A percentile compares a stretch with the other conserved stretches of the same genome.
phyloP scores from a whole-genome alignment of 768 basidiomycete species.

The Naganishia onofrii region DNA sequence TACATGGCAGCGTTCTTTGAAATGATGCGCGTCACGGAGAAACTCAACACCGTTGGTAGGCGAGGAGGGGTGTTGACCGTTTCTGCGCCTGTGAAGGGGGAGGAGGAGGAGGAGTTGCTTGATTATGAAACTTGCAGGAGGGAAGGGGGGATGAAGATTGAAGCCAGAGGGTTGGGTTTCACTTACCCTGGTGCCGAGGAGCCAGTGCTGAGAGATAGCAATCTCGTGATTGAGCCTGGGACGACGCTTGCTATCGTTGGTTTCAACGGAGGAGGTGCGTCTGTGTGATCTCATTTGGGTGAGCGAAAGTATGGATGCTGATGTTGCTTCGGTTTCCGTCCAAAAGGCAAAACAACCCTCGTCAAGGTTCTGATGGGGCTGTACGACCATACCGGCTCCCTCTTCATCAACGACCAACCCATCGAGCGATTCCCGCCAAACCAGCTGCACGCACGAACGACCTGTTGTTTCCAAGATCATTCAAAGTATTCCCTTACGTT shows the following conservation, averaged over 20 bases:
- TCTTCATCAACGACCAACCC: conserved; percentile 69
- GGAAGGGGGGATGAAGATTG: conserved; percentile 65
- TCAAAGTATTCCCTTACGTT: conserved; percentile 74
- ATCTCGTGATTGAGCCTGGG: conserved; percentile 67
- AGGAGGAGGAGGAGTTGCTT: conserved; percentile 54
- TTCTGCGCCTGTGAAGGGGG: conserved; percentile 54
- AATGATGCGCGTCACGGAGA: conserved; percentile 60
- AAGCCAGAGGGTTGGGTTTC: conserved; percentile 66
- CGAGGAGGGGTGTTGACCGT: conserved; percentile 56
- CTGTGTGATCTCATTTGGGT: too few relatives aligned
- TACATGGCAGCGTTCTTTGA: conserved; percentile 82
- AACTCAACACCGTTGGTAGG: conserved; percentile 23
- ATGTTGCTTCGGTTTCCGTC: neutral
- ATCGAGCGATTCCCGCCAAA: conserved; percentile 64
- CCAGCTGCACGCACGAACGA: conserved; percentile 70
- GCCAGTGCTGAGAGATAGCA: conserved; percentile 68
- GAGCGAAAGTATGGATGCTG: too few relatives aligned
- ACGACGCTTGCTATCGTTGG: conserved; percentile 81
- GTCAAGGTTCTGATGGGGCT: conserved; percentile 77
- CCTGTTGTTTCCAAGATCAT: conserved; percentile 84
- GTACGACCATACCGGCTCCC: conserved; percentile 63
- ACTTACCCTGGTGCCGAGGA: conserved; percentile 73
- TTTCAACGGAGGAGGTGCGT: conserved; percentile 82
- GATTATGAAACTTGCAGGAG: conserved; percentile 36
- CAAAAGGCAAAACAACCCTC: conserved; percentile 77